phyloP scores from a whole-genome alignment of 2,329 filamentous ascomycete species.

The Trichoderma aggressivum region DNA sequence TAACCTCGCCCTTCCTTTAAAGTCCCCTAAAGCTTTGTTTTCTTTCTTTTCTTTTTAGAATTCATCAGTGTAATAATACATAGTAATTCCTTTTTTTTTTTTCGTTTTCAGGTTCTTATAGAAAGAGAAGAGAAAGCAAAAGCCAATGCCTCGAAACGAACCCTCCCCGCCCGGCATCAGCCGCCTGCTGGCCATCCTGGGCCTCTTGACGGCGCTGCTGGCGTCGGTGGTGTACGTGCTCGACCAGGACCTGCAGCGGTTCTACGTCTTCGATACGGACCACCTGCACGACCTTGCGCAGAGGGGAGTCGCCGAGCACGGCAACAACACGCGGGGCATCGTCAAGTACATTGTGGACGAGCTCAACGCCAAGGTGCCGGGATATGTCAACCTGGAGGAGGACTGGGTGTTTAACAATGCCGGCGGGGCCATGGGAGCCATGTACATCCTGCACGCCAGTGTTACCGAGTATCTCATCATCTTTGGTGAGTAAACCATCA shows the following conservation, averaged over 20 bases:
- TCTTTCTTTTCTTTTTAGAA: neutral
- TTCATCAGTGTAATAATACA: neutral
- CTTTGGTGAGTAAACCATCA: conserved; percentile 51
- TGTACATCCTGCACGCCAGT: conserved; percentile 86
- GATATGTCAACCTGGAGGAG: conserved; percentile 65
- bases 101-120: neutral
- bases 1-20: neutral
- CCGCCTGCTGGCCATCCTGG: conserved; percentile 47
- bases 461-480: conserved; percentile 89
- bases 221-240: conserved; percentile 52
- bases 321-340: conserved; percentile 69
- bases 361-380: conserved; percentile 50
- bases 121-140: too few relatives aligned
- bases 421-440: conserved; percentile 85
- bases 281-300: conserved; percentile 67
- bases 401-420: conserved; percentile 94
- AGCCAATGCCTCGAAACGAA: conserved; percentile 21
- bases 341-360: conserved; percentile 68
- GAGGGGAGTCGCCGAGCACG: conserved; percentile 64
- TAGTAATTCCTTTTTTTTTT: neutral
- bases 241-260: conserved; percentile 56
- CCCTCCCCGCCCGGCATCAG: conserved; percentile 27
- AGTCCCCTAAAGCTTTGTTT: neutral
- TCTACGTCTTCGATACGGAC: conserved; percentile 72
- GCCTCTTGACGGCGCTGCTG: conserved; percentile 52